Conservation (phyloP, 345 rosid genomes). For the Lagerstroemia speciosa region DNA sequence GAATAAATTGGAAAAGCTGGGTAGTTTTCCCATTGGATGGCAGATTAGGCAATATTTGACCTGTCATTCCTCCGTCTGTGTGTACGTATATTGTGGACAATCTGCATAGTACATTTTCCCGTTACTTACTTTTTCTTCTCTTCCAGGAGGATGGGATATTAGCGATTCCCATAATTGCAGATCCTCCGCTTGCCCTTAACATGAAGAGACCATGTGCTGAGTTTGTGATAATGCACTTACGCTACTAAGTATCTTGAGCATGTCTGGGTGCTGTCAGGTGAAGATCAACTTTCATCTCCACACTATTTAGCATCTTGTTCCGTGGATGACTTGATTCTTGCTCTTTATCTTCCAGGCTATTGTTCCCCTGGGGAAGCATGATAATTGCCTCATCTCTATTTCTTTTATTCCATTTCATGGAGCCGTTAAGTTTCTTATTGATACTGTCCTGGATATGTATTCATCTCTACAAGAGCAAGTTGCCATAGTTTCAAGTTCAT, state of each 20-base stretch:
- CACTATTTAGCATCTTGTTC: constrained; percentile 1
- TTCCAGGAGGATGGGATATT: constrained; percentile 71
- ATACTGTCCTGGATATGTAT: constrained; percentile 67
- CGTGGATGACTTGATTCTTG: constrained; percentile 7
- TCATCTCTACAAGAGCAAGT: constrained; percentile 76
- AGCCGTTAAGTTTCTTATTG: constrained; percentile 85
- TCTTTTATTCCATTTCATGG: constrained; percentile 75
- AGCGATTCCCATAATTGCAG: constrained; percentile 71
- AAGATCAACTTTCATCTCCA: constrained; percentile 1
- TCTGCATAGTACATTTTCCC: neutral
- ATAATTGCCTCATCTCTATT: constrained; percentile 56
- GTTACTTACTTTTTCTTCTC: neutral
- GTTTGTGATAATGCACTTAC: constrained; percentile 48
- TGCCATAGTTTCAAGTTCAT: constrained; percentile 42
- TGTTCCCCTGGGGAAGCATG: constrained; percentile 72
- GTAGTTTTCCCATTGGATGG: too few relatives aligned
- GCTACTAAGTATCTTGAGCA: constrained; percentile 65
- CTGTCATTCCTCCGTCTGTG: neutral
- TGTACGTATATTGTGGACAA: neutral
- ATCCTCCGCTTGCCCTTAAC: constrained; percentile 55
- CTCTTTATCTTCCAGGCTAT: constrained; percentile 43
- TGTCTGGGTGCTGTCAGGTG: constrained; percentile 97
- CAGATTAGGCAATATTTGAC: too few relatives aligned
- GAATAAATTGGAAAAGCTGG: too few relatives aligned
- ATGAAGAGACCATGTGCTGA: constrained; percentile 40